Conservation (phyloP, 495 filamentous ascomycete species). For the Tuber microsphaerosporum region DNA sequence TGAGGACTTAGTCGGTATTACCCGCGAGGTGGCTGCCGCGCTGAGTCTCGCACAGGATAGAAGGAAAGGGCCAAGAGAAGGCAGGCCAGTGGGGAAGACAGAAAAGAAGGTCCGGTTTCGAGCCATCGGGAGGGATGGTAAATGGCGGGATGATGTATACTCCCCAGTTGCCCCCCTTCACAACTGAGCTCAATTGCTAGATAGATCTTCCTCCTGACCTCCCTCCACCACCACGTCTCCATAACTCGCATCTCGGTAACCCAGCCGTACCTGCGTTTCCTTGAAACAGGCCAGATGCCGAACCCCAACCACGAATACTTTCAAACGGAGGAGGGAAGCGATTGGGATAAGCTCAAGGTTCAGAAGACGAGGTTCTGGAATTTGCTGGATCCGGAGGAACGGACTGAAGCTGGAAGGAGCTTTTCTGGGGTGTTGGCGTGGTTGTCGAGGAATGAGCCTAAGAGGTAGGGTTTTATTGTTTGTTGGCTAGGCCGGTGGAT, state of each 20-base stretch:
- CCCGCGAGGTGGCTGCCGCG: conserved; percentile 35
- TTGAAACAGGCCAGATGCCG: conserved; percentile 39
- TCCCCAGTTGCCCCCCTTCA: not conserved
- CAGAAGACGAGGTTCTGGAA: conserved; percentile 37
- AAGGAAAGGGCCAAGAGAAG: conserved; percentile 33
- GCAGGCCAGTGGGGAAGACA: conserved; percentile 24
- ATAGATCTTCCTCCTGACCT: conserved; percentile 38
- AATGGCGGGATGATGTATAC: conserved; percentile 39
- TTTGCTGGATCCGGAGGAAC: conserved; percentile 35
- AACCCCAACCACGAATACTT: conserved; percentile 33
- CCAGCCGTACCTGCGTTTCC: conserved; percentile 36
- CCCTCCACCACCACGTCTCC: conserved; percentile 37
- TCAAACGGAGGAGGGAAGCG: conserved; percentile 22
- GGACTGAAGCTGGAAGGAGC: conserved; percentile 33
- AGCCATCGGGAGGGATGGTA: conserved; percentile 32
- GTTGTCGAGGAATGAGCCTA: conserved; percentile 28
- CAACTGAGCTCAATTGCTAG: conserved; percentile 6
- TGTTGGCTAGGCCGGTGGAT: not conserved
- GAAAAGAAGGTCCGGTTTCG: conserved; percentile 37
- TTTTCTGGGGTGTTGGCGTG: conserved; percentile 31
- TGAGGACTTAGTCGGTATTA: conserved; percentile 32
- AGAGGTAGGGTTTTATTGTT: conserved; percentile 7
- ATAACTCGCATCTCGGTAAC: conserved; percentile 34
- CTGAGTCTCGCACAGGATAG: conserved; percentile 38
- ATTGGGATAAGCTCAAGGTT: conserved; percentile 36